Evolutionary conservation across 2,329 filamentous ascomycete genomes (phyloP).

Genomic region (Nothopassalora personata): DNA sequence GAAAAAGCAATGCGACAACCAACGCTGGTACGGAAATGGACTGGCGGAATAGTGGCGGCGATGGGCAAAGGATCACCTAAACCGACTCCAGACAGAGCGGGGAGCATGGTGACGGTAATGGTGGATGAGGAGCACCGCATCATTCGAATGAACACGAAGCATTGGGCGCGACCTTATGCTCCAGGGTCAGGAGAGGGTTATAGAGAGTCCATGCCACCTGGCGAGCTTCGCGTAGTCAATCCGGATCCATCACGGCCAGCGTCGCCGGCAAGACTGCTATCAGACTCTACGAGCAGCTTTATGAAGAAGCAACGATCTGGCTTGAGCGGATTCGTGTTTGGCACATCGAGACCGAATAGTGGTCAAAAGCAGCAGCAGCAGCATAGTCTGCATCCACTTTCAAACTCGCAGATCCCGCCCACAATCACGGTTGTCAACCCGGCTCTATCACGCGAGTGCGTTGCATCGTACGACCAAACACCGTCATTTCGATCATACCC

Average conservation of each 20-base stretch:
- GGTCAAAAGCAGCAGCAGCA: slow-evolving; percentile 8
- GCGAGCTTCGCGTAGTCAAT: slow-evolving; percentile 31
- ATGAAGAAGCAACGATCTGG: slow-evolving; percentile 22
- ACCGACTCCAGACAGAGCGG: slow-evolving; percentile 12
- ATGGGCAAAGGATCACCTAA: slow-evolving; percentile 14
- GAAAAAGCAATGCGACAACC: slow-evolving; percentile 5
- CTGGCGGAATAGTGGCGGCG: background rate
- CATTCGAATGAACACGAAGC: slow-evolving; percentile 30
- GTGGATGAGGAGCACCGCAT: slow-evolving; percentile 32
- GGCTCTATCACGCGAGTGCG: slow-evolving; percentile 21
- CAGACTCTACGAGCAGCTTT: slow-evolving; percentile 17
- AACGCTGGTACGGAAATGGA: slow-evolving; percentile 3
- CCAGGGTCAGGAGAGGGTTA: slow-evolving; percentile 29
- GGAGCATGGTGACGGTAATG: slow-evolving; percentile 17
- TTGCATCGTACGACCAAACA: slow-evolving; percentile 11
- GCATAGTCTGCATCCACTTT: background rate
- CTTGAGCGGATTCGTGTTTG: slow-evolving; percentile 16
- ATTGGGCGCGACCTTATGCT: slow-evolving; percentile 33
- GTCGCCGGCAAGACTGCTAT: slow-evolving; percentile 17
- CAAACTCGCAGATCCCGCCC: slow-evolving; percentile 3
- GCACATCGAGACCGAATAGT: slow-evolving; percentile 6
- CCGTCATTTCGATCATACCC: slow-evolving; percentile 25
- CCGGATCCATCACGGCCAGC: slow-evolving; percentile 27
- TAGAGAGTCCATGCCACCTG: slow-evolving; percentile 26
- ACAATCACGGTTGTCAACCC: slow-evolving; percentile 19